phyloP scores from a whole-genome alignment of 2,329 filamentous ascomycete genomes.

The Sclerotinia trifoliorum region DNA sequence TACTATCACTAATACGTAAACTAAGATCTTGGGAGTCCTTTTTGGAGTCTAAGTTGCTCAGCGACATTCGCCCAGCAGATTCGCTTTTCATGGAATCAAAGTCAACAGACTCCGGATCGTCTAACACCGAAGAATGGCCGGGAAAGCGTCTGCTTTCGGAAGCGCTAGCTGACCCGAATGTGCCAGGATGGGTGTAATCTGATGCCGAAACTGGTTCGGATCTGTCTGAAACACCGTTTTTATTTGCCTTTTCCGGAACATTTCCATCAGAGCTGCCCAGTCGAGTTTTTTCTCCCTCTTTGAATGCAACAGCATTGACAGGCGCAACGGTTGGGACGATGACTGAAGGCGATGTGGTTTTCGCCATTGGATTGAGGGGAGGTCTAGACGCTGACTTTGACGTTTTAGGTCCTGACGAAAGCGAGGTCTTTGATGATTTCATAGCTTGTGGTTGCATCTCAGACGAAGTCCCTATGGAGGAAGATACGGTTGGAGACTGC shows the following conservation, averaged over 20 bases:
- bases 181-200: constrained; percentile 25
- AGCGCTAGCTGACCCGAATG: constrained; percentile 28
- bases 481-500: constrained; percentile 38
- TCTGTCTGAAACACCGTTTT: constrained; percentile 11
- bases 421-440: constrained; percentile 39
- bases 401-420: constrained; percentile 34
- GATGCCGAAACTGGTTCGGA: not conserved
- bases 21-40: constrained; percentile 21
- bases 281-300: constrained; percentile 49
- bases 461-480: constrained; percentile 34
- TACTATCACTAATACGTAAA: constrained; percentile 32
- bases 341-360: constrained; percentile 37
- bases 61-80: constrained; percentile 12
- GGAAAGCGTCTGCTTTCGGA: constrained; percentile 24
- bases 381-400: constrained; percentile 36
- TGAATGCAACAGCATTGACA: constrained; percentile 50
- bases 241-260: constrained; percentile 15
- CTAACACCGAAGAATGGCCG: constrained; percentile 24
- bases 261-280: constrained; percentile 28
- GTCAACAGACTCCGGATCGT: constrained; percentile 32
- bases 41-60: constrained; percentile 18
- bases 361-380: constrained; percentile 37
- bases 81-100: constrained; percentile 24
- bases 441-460: constrained; percentile 38
- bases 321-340: constrained; percentile 48